Evolutionary conservation across 73 alveolate genomes (phyloP), one percentile per base, ranked within the genome.

Genomic region (Paramecium sexaurelia): DNA sequence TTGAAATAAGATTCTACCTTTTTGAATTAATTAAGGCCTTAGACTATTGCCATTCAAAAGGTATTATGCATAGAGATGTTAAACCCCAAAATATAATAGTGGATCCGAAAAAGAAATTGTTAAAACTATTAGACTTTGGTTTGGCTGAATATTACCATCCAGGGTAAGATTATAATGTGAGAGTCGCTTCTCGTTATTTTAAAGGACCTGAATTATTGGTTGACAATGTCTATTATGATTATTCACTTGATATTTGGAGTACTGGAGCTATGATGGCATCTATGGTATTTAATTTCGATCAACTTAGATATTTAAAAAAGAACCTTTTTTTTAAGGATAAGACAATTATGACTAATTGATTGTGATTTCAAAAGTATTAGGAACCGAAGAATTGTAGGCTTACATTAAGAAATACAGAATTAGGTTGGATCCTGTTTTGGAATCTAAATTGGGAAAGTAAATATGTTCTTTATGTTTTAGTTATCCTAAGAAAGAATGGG

Each of bases 41-140:
- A 35, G 99, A 98, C 92, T 98, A 90, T 95, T 96, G 99, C 84
- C 99, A 98, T 92, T 95, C 99, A 22, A 94, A 94, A 89, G 99
- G 99, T 15, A 97, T 98, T 55, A 97, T 97, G 98, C 99, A 98
- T 89, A 92, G 99, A 92, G 99, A 98, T 92, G 99, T 98, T 27
- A 98, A 98, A 92, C 99, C 99, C 19, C 98, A 98, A 92, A 98
- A 98, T 84, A 94, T 97, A 75, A 98, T 98, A 95, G 98, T 98
- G 20, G 99, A 98, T 92, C 99, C 97, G 56, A 95, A 95, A 40
- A 94, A 86, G 55, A 94, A 96, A 94, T 88, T 94, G 68, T 92
- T 98, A 55, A 97, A 99, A 69, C 94, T 98, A 22, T 95, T 98
- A 87, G 99, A 98, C 94, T 98, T 99, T 99, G 99, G 99, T 8